Percentiles rank a stretch among this genome's conserved stretches.
phyloP scores from a whole-genome alignment of 2,329 filamentous ascomycete genomes.

The Neopestalotiopsis sp. region DNA sequence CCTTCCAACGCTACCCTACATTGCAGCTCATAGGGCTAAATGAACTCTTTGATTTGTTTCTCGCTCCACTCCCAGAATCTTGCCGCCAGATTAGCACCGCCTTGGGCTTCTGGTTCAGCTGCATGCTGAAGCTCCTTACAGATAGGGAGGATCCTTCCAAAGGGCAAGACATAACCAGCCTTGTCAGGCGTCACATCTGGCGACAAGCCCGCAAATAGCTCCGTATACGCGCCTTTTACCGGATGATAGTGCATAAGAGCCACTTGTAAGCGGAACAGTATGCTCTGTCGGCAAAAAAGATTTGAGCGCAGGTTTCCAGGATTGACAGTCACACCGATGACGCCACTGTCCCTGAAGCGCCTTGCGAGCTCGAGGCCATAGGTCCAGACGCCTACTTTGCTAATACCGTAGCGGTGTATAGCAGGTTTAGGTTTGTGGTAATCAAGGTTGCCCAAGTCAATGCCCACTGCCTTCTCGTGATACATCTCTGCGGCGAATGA shows the following conservation, averaged over 20 bases:
- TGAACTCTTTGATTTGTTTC: background rate
- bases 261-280: background rate
- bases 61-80: constrained; percentile 14
- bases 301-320: constrained; percentile 9
- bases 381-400: constrained; percentile 7
- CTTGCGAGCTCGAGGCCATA: background rate
- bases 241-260: background rate
- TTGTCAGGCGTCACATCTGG: background rate
- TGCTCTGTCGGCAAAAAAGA: background rate
- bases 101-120: background rate
- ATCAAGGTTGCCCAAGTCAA: constrained; percentile 27
- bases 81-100: background rate
- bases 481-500: constrained; percentile 21
- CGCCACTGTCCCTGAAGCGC: background rate
- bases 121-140: background rate
- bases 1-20: no score
- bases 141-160: background rate
- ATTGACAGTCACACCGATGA: constrained; percentile 11
- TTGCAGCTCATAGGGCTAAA: no score
- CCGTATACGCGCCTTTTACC: background rate
- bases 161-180: background rate
- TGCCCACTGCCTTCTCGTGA: constrained; percentile 14
- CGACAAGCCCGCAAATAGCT: background rate
- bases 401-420: constrained; percentile 20
- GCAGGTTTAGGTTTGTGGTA: constrained; percentile 1